These are phyloP conservation scores for Camellia lanceoleosa DNA, from an alignment of 148 eudicot genomes.

Conservation along the genomic window DNA sequence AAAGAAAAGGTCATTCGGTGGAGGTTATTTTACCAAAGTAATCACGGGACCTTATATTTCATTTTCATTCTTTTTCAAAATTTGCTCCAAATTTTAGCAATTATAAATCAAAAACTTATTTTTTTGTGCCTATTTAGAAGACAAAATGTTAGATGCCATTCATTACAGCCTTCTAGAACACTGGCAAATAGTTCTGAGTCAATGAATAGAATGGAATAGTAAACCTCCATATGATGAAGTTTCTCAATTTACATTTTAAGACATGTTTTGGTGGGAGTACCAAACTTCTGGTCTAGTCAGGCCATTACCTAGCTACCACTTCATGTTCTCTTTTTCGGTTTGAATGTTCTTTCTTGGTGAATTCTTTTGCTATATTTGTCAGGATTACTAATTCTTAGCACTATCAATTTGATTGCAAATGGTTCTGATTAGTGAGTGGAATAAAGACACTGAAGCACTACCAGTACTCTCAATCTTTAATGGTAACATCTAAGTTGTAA, in stretches of 20 bases:
- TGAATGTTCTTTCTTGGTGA: not conserved
- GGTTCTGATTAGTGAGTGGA: not conserved
- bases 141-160: not conserved
- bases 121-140: not conserved
- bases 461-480: not conserved
- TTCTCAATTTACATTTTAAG: not conserved
- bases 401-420: not conserved
- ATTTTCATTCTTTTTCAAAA: conserved; percentile 8
- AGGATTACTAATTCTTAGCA: not conserved
- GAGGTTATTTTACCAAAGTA: conserved; percentile 83
- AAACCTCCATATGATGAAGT: not conserved
- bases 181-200: not conserved
- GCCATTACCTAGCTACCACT: not conserved
- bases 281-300: not conserved
- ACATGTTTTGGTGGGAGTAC: not conserved
- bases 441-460: not conserved
- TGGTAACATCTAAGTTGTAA: not conserved
- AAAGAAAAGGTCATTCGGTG: conserved; percentile 59
- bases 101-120: not conserved
- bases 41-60: conserved; percentile 21
- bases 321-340: not conserved
- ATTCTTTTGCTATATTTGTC: not conserved
- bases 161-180: not conserved
- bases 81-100: not conserved
- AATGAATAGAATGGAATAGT: not conserved